Evolutionary conservation across 768 basidiomycete genomes (phyloP).

Genomic region (Agaricus blazei): DNA sequence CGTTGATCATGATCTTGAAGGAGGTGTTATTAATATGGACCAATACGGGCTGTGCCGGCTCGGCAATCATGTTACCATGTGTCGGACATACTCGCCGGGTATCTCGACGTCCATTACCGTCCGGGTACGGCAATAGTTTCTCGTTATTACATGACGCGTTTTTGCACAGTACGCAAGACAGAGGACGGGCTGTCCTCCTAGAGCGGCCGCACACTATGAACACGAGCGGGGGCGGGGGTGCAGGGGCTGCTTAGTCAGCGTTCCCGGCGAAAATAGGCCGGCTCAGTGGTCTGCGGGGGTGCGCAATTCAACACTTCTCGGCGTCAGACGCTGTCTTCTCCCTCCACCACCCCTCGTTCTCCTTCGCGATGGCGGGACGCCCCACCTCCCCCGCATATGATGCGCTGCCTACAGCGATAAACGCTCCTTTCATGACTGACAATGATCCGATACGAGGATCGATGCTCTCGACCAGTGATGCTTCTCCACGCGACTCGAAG

Average conservation of each 20-base stretch:
- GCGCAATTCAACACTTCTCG: not conserved
- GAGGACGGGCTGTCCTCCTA: too few species aligned
- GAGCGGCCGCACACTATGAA: too few species aligned
- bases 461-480: constrained; percentile 12
- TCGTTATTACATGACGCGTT: too few species aligned
- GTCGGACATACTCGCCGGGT: too few species aligned
- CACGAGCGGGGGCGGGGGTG: too few species aligned
- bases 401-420: constrained; percentile 13
- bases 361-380: constrained; percentile 12
- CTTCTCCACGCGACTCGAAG: constrained; percentile 16
- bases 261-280: not conserved
- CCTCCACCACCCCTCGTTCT: not conserved
- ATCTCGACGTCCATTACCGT: too few species aligned
- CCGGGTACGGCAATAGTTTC: too few species aligned
- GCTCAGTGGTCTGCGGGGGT: not conserved
- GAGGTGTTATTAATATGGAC: too few species aligned
- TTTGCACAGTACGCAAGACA: too few species aligned
- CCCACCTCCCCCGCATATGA: constrained; percentile 13
- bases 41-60: not conserved
- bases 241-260: too few species aligned
- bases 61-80: not conserved
- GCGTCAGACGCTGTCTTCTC: not conserved
- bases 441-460: constrained; percentile 16
- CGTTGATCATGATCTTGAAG: not conserved
- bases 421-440: constrained; percentile 17